phyloP scores from a whole-genome alignment of 768 basidiomycete species.

The Hericium rajendrae region DNA sequence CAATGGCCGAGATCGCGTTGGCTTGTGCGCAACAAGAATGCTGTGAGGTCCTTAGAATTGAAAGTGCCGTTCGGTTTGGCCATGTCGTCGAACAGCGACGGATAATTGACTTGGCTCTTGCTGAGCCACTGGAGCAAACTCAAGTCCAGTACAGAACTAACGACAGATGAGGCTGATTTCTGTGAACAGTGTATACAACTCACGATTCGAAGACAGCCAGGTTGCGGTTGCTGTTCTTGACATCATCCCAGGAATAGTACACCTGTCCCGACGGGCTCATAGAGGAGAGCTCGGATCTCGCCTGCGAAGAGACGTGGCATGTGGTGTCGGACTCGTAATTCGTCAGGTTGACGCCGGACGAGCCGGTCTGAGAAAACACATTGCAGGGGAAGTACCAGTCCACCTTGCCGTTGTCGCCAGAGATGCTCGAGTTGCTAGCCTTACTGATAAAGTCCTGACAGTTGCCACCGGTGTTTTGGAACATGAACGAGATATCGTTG shows the following conservation, averaged over 20 bases:
- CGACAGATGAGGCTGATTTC: slow-evolving; percentile 5
- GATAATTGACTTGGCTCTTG: slow-evolving; percentile 71
- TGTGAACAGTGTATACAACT: slow-evolving; percentile 24
- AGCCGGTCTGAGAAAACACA: slow-evolving; percentile 66
- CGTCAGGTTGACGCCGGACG: slow-evolving; percentile 51
- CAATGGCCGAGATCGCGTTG: slow-evolving; percentile 67
- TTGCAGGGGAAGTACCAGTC: slow-evolving; percentile 99
- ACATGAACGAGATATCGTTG: slow-evolving; percentile 89
- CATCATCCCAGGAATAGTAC: slow-evolving; percentile 88
- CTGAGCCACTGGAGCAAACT: slow-evolving; percentile 80
- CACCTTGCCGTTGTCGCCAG: slow-evolving; percentile 45
- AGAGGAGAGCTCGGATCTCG: slow-evolving; percentile 41
- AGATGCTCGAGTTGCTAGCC: slow-evolving; percentile 61
- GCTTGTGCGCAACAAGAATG: slow-evolving; percentile 65
- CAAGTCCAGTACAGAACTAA: slow-evolving; percentile 83
- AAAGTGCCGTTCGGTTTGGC: slow-evolving; percentile 60
- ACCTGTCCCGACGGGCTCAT: slow-evolving; percentile 69
- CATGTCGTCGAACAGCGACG: slow-evolving; percentile 72
- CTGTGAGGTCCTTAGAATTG: slow-evolving; percentile 81
- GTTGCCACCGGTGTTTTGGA: slow-evolving; percentile 83
- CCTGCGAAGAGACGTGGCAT: slow-evolving; percentile 59
- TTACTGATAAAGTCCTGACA: slow-evolving; percentile 73
- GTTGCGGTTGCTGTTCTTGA: slow-evolving; percentile 59
- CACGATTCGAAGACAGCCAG: slow-evolving; percentile 92
- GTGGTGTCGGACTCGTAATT: slow-evolving; percentile 52